Evolutionary conservation across 2,329 filamentous ascomycete genomes (phyloP).

Genomic region (Ophiosphaerella korrae): DNA sequence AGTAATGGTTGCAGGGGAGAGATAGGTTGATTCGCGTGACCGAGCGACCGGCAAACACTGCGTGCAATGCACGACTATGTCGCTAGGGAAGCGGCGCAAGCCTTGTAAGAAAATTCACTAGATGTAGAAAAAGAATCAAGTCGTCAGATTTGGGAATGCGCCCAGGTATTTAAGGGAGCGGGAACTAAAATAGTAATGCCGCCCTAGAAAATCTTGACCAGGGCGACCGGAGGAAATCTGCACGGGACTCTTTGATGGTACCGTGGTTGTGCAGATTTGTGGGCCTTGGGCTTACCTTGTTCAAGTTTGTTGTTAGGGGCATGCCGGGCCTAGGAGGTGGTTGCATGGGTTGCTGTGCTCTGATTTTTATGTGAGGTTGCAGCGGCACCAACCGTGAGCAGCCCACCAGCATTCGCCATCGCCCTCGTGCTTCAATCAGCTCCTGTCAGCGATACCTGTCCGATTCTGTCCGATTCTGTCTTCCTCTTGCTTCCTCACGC

Average conservation of each 20-base stretch:
- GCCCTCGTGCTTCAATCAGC: conserved; percentile 18
- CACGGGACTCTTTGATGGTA: conserved; percentile 24
- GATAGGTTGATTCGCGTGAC: conserved; percentile 17
- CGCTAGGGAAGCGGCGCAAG: conserved; percentile 23
- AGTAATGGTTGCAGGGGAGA: too few species aligned
- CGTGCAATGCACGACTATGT: conserved; percentile 38
- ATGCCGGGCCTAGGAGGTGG: background rate
- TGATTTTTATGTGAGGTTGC: background rate
- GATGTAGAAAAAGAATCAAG: conserved; percentile 16
- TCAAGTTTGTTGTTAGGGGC: too few species aligned
- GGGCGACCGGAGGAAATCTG: conserved; percentile 27
- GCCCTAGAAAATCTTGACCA: conserved; percentile 33
- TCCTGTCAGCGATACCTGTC: conserved; percentile 17
- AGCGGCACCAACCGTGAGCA: background rate
- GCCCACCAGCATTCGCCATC: conserved; percentile 24
- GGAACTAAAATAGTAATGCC: conserved; percentile 40
- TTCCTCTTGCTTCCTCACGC: conserved; percentile 12
- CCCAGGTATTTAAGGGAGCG: conserved; percentile 31
- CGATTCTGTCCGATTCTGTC: conserved; percentile 16
- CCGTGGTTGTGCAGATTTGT: conserved; percentile 25
- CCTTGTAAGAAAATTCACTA: conserved; percentile 20
- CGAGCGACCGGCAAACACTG: conserved; percentile 27
- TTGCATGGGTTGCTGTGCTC: background rate
- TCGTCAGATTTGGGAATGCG: conserved; percentile 17
- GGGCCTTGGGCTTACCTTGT: conserved; percentile 11